Percentiles rank a stretch among this genome's conserved stretches.
These are phyloP conservation scores for Alternaria arborescens DNA, from an alignment of 2,329 filamentous ascomycete genomes.

Conservation along the genomic window DNA sequence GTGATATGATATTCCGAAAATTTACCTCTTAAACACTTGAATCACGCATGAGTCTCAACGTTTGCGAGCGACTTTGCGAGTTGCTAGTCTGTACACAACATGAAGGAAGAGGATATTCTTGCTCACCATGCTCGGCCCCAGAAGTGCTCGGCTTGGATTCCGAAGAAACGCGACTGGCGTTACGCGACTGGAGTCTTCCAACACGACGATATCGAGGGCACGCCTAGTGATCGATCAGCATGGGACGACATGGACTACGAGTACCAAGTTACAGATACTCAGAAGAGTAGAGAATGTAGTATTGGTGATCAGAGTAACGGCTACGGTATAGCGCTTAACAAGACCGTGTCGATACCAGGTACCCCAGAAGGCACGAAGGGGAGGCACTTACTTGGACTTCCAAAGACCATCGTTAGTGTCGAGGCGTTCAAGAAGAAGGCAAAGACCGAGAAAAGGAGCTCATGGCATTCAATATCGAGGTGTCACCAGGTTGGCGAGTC, in stretches of 20 bases:
- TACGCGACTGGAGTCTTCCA: slow-evolving; percentile 22
- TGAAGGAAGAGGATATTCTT: slow-evolving; percentile 24
- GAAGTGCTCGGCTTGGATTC: slow-evolving; percentile 20
- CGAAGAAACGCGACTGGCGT: slow-evolving; percentile 28
- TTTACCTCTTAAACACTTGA: neutral
- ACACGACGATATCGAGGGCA: slow-evolving; percentile 22
- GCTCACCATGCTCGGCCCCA: slow-evolving; percentile 26
- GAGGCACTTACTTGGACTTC: neutral
- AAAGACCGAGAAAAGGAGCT: neutral
- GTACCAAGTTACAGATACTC: neutral
- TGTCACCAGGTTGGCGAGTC: neutral
- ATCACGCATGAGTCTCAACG: neutral
- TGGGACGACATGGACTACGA: slow-evolving; percentile 28
- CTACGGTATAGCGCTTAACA: neutral
- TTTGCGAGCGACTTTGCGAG: neutral
- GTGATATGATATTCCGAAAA: neutral
- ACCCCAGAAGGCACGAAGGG: neutral
- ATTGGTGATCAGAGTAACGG: neutral
- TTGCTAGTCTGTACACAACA: neutral
- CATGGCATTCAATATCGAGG: slow-evolving; percentile 12
- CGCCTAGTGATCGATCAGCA: slow-evolving; percentile 15
- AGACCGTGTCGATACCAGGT: neutral
- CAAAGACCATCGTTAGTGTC: neutral
- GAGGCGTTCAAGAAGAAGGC: neutral
- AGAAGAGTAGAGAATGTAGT: neutral